A percentile compares a stretch with the other conserved stretches of the same genome.
phyloP scores from a whole-genome alignment of 2,329 filamentous ascomycete genomes.

The Cladophialophora exuberans region DNA sequence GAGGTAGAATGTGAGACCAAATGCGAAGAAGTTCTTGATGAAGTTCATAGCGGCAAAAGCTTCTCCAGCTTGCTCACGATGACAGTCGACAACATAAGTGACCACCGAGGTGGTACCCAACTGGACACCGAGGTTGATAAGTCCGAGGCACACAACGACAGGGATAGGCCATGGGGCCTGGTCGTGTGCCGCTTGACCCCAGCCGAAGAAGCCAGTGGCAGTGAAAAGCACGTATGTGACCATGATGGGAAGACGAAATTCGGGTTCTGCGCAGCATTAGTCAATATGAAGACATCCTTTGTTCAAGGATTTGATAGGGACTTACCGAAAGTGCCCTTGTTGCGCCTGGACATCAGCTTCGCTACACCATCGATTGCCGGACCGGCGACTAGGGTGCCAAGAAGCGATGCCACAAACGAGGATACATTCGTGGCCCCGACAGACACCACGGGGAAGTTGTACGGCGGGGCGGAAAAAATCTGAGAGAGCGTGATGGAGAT shows the following conservation, averaged over 20 bases:
- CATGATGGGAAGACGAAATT: constrained; percentile 46
- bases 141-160: constrained; percentile 42
- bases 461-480: constrained; percentile 42
- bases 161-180: constrained; percentile 40
- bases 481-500: constrained; percentile 42
- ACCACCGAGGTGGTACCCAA: constrained; percentile 44
- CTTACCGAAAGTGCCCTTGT: constrained; percentile 40
- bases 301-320: background rate
- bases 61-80: constrained; percentile 43
- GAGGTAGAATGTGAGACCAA: constrained; percentile 44
- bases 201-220: constrained; percentile 43
- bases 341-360: constrained; percentile 40
- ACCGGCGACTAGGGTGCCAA: constrained; percentile 40
- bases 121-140: constrained; percentile 44
- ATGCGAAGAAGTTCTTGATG: constrained; percentile 45
- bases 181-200: constrained; percentile 37
- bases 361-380: constrained; percentile 42
- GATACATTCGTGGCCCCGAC: constrained; percentile 37
- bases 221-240: constrained; percentile 41
- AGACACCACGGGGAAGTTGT: constrained; percentile 34
- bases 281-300: constrained; percentile 31
- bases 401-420: constrained; percentile 37
- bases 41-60: constrained; percentile 46
- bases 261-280: constrained; percentile 36
- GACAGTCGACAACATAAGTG: constrained; percentile 45